These are phyloP conservation scores for Boletales sp. DNA, from an alignment of 768 basidiomycete genomes.

Conservation along the genomic window DNA sequence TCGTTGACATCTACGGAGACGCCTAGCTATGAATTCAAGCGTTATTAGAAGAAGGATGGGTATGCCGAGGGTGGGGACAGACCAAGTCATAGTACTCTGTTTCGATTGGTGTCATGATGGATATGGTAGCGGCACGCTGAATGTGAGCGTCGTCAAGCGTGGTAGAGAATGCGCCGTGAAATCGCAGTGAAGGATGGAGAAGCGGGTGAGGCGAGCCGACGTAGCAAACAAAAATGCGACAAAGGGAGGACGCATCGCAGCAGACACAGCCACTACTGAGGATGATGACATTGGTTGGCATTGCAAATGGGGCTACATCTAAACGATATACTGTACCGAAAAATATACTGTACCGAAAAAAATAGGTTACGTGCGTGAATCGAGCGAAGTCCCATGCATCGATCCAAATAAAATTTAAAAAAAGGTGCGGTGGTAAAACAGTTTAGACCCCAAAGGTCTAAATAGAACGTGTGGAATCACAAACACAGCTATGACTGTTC, in stretches of 20 bases:
- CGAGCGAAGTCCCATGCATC: constrained; percentile 12
- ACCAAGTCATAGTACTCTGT: constrained; percentile 89
- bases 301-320: constrained; percentile 26
- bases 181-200: background rate
- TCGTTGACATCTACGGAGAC: constrained; percentile 73
- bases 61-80: constrained; percentile 21
- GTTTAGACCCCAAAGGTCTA: constrained; percentile 1
- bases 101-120: constrained; percentile 81
- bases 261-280: constrained; percentile 28
- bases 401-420: constrained; percentile 20
- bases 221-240: constrained; percentile 5
- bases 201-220: background rate
- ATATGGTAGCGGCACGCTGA: background rate
- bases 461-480: constrained; percentile 2
- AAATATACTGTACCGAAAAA: constrained; percentile 21
- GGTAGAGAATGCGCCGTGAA: background rate
- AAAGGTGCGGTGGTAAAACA: constrained; percentile 20
- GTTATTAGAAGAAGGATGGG: background rate
- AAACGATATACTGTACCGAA: constrained; percentile 24
- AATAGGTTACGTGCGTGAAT: constrained; percentile 19
- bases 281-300: constrained; percentile 17
- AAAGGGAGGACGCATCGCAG: constrained; percentile 1
- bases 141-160: constrained; percentile 1
- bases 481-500: constrained; percentile 14
- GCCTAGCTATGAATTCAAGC: constrained; percentile 48